phyloP scores from a whole-genome alignment of 2,329 filamentous ascomycete genomes.

The Amauroascus verrucosus region DNA sequence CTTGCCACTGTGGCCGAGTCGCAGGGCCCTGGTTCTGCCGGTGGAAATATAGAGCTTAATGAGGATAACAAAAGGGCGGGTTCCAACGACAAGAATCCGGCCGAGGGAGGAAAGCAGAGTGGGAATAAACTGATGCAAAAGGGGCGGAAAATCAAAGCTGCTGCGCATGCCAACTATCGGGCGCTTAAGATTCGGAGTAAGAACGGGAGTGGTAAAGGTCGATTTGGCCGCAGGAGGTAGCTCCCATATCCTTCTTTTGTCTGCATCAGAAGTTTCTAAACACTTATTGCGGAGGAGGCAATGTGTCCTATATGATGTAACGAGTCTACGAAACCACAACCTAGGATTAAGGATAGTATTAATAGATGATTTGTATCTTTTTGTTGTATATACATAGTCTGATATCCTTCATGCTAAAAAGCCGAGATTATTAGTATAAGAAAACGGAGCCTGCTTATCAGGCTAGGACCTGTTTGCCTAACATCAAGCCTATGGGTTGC shows the following conservation, averaged over 20 bases:
- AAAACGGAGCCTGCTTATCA: too few relatives aligned
- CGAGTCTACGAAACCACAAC: background rate
- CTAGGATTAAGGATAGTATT: too few relatives aligned
- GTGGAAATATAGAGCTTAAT: background rate
- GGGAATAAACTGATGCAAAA: slow-evolving; percentile 14
- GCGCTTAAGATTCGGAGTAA: slow-evolving; percentile 39
- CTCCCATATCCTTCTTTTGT: background rate
- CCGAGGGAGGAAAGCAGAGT: slow-evolving; percentile 13
- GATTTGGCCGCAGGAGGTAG: slow-evolving; percentile 31
- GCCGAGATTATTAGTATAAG: too few relatives aligned
- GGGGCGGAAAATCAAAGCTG: slow-evolving; percentile 34
- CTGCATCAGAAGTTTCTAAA: background rate
- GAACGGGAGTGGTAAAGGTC: slow-evolving; percentile 27
- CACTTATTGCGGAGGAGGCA: too few relatives aligned
- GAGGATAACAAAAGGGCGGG: slow-evolving; percentile 13
- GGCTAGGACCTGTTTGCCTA: too few relatives aligned
- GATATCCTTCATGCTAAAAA: too few relatives aligned
- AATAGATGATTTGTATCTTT: too few relatives aligned
- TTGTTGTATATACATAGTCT: background rate
- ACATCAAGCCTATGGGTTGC: too few relatives aligned
- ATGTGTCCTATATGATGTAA: background rate
- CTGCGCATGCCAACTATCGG: slow-evolving; percentile 41
- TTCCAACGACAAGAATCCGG: background rate
- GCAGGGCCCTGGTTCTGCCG: slow-evolving; percentile 14
- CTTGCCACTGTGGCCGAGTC: slow-evolving; percentile 25